phyloP scores from a whole-genome alignment of 768 basidiomycete species.

The Chalciporus piperatus region DNA sequence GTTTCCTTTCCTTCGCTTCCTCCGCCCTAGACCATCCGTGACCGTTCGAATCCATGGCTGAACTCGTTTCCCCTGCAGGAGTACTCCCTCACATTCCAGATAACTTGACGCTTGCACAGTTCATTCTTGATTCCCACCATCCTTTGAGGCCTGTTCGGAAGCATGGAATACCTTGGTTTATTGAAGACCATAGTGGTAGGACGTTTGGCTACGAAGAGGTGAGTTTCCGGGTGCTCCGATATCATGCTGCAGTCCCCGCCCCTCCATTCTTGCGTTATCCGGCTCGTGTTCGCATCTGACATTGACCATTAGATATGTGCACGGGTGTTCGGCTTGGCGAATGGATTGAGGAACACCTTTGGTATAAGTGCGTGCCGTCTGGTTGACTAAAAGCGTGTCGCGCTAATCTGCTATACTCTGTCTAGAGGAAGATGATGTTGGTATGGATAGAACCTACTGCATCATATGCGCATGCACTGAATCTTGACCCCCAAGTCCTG shows the following conservation, averaged over 20 bases:
- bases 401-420: neutral
- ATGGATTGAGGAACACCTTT: constrained; percentile 34
- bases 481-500: constrained; percentile 43
- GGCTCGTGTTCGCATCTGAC: neutral
- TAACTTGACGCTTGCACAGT: constrained; percentile 37
- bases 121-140: constrained; percentile 36
- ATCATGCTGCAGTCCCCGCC: neutral
- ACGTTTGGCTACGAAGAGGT: constrained; percentile 38
- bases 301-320: constrained; percentile 28
- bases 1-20: neutral
- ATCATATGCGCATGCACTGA: constrained; percentile 3
- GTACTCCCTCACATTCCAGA: constrained; percentile 36
- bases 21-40: neutral
- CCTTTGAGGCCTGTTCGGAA: constrained; percentile 27
- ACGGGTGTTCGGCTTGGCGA: constrained; percentile 38
- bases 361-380: constrained; percentile 29
- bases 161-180: constrained; percentile 35
- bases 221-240: neutral
- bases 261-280: neutral
- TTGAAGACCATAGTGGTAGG: constrained; percentile 41
- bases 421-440: constrained; percentile 39
- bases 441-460: constrained; percentile 21
- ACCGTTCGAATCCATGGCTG: constrained; percentile 20
- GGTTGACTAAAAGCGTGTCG: neutral
- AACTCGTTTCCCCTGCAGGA: constrained; percentile 29